Base-by-base conservation (phyloP, 208 protist genomes). In the Trypanosoma conorhini region DNA sequence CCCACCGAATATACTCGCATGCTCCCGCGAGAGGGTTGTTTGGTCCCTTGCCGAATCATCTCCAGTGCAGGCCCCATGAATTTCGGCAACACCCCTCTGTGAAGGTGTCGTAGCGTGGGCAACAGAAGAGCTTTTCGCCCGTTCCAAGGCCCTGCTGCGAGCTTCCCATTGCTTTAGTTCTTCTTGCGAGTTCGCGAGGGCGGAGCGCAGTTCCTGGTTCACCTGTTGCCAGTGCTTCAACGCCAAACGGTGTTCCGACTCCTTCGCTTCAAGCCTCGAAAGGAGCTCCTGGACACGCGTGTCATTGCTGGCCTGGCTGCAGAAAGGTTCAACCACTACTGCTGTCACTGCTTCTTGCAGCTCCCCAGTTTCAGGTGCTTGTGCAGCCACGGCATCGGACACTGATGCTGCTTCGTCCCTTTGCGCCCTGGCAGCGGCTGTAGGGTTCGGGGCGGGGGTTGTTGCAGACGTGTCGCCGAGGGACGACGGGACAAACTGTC, bases 191-290 rank as follows among this genome's bases (percentile, higher is more conserved):
- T 57, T 62, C 24, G 84, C 62, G 9, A 94, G 76, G 5, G 83
- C 86, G 19, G 74, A 60, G 12, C 85, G 86, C 17, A 94, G 79
- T 61, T 91, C 84, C 59, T 80, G 74, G 63, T 87, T 88, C 60
- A 87, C 80, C 15, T 61, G 58, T n/a, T 84, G 71, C 54, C 89
- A 60, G 62, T 88, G 83, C 61, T 76, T 82, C 50, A 80, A 52
- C 66, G 89, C 84, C 8, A 74, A 79, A 40, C 69, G 70, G 62
- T 74, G 70, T 48, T 82, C 70, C 35, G 80, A 71, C 31, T 89
- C 81, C 19, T 75, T 51, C 19, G 81, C 55, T 21, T 87, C 80
- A 19, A 92, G 12, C 9, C 7, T n/a, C 3, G 30, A 26, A 35
- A 48, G 63, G 5, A 68, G 50, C 26, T 68, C 50, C n/a, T 35